These are phyloP conservation scores for Erodium trifolium DNA, from an alignment of 441 rosid genomes.

Conservation along the genomic window DNA sequence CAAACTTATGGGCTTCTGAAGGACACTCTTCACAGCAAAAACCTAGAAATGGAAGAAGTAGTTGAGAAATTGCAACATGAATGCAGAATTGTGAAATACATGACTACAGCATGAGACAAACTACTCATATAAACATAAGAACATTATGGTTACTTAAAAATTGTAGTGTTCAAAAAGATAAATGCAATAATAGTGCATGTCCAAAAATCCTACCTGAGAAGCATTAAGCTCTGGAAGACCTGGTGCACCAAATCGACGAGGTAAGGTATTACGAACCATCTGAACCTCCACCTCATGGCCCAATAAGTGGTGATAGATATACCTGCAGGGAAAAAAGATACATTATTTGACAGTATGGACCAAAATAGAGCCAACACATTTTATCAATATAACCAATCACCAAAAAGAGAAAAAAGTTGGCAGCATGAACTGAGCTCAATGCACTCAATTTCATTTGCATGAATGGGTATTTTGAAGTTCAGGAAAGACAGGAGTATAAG, in stretches of 20 bases:
- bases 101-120: background rate
- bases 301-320: conserved; percentile 88
- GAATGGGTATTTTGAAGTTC: background rate
- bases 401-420: background rate
- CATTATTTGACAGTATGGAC: background rate
- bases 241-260: conserved; percentile 96
- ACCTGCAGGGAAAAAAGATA: conserved; percentile 35
- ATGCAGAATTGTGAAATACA: background rate
- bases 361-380: conserved; percentile 1
- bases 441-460: background rate
- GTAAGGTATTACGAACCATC: conserved; percentile 83
- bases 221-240: conserved; percentile 98
- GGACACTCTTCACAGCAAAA: conserved; percentile 96
- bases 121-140: background rate
- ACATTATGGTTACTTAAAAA: background rate
- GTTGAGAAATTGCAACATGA: background rate
- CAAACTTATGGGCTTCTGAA: conserved; percentile 94
- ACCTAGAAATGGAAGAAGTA: conserved; percentile 37
- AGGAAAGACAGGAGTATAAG: background rate
- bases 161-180: background rate
- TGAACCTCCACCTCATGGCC: conserved; percentile 98
- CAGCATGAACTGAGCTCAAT: background rate
- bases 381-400: background rate
- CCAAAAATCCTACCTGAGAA: conserved; percentile 59
- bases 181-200: background rate